A percentile compares a stretch with the other conserved stretches of the same genome.
These are phyloP conservation scores for Yarrowia sp. DNA, from an alignment of 805 yeast species.

Conservation along the genomic window DNA sequence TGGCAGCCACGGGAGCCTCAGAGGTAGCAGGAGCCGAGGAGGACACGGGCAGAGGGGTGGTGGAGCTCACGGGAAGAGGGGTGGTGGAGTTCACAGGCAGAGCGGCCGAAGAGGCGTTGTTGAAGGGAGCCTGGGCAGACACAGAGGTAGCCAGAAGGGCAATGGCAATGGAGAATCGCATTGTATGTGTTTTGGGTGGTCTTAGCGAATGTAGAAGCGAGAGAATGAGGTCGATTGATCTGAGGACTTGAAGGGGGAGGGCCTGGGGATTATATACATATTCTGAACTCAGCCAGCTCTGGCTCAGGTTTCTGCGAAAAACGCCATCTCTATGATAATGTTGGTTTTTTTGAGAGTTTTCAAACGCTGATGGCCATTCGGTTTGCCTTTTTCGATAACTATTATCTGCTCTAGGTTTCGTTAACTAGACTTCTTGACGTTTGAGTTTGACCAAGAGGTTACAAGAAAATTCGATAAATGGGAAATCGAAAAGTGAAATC, in stretches of 20 bases:
- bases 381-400: background rate
- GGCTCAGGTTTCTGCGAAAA: background rate
- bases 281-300: too few relatives aligned
- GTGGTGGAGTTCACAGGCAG: background rate
- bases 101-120: background rate
- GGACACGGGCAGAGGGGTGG: background rate
- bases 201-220: conserved; percentile 19
- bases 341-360: background rate
- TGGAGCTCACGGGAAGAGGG: background rate
- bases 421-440: background rate
- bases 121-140: conserved; percentile 1
- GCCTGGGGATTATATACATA: background rate
- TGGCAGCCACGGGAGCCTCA: background rate
- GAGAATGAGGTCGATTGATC: conserved; percentile 20
- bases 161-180: conserved; percentile 15
- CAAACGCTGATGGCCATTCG: background rate
- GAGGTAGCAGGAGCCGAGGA: background rate
- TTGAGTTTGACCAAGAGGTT: background rate
- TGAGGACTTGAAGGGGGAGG: background rate
- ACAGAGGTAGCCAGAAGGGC: conserved; percentile 11
- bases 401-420: background rate
- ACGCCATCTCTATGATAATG: background rate
- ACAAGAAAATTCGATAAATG: background rate
- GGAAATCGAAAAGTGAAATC: background rate
- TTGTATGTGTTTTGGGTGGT: background rate